Evolutionary conservation across 1,139 yeast species (phyloP), one percentile per base, ranked within the genome.

Genomic region (Geotrichum cucujoidarum): DNA sequence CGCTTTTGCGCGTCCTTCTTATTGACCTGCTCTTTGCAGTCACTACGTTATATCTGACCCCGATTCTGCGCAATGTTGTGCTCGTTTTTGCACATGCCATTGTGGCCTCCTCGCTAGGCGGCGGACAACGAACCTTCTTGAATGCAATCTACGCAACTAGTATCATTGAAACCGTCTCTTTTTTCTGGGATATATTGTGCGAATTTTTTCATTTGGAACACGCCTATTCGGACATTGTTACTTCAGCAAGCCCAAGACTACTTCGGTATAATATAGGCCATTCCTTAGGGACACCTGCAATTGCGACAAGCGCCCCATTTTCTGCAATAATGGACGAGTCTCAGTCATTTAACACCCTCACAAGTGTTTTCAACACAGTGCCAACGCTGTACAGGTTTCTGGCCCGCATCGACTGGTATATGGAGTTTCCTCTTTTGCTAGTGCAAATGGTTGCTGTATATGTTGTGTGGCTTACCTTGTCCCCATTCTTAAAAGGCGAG

Each of bases 71-170:
- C 20, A 55, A 55, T 35, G 53, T 60, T 18, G 62, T 61, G 10
- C 36, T 58, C 37, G 55, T 60, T n/a, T 60, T 66, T 45, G 68
- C 70, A 6, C 63, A 64, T 38, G 67, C 69, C 3, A 59, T 63
- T 27, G 66, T 66, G 14, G 68, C 70, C 13, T 56, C 70, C 2
- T 52, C 62, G 5, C 50, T 66, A 32, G 66, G 67, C 10, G 70
- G 69, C 3, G 68, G 70, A 1, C 58, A 56, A 4, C 45, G 53
- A 13, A 50, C 57, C 13, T 60, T 60, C 40, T 55, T 60, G 14
- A 63, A 64, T 41, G 69, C 70, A 16, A 53, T 63, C 18, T 64
- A 65, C 50, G 56, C 66, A 29, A 63, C 69, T 1, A 52, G 61
- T 3, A 32, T 64, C 11, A 52, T 62, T 5, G 65, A 65, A 47